Percentiles rank a stretch among this genome's conserved stretches.
Evolutionary conservation across 2,329 filamentous ascomycete species (phyloP).

Genomic region (Xylariales sp.): DNA sequence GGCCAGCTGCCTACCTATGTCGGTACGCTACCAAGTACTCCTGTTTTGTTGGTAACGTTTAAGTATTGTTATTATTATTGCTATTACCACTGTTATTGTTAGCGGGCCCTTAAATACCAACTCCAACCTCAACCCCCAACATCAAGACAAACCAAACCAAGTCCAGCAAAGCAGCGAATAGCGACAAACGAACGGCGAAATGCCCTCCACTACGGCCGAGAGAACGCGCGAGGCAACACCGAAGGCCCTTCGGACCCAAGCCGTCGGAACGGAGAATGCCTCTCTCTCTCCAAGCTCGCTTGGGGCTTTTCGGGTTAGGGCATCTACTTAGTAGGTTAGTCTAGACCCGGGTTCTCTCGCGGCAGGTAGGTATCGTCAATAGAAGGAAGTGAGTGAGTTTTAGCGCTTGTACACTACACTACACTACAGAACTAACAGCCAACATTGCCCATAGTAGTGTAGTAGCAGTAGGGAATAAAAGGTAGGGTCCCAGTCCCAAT

Average conservation of each 20-base stretch:
- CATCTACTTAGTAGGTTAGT: not conserved
- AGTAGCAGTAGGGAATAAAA: not conserved
- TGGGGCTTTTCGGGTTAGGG: not conserved
- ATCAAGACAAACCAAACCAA: too few species aligned
- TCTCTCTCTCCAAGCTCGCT: not conserved
- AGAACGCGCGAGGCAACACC: constrained; percentile 9
- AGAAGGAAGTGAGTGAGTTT: not conserved
- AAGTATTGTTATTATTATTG: not conserved
- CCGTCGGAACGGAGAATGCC: constrained; percentile 11
- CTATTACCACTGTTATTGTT: too few species aligned
- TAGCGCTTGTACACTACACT: not conserved
- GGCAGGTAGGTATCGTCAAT: constrained; percentile 6
- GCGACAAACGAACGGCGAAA: not conserved
- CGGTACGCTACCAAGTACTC: too few species aligned
- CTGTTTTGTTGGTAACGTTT: constrained; percentile 9
- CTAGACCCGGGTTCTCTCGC: constrained; percentile 4
- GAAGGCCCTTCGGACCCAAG: constrained; percentile 9
- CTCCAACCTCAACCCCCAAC: not conserved
- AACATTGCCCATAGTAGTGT: not conserved
- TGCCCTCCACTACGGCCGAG: not conserved
- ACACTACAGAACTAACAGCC: constrained; percentile 17
- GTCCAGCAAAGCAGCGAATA: too few species aligned
- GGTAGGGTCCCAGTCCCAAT: not conserved
- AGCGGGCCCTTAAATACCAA: not conserved
- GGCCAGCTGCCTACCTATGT: not conserved